Evolutionary conservation across 805 yeast species (phyloP).

Genomic region (Kluyveromyces nonfermentans): DNA sequence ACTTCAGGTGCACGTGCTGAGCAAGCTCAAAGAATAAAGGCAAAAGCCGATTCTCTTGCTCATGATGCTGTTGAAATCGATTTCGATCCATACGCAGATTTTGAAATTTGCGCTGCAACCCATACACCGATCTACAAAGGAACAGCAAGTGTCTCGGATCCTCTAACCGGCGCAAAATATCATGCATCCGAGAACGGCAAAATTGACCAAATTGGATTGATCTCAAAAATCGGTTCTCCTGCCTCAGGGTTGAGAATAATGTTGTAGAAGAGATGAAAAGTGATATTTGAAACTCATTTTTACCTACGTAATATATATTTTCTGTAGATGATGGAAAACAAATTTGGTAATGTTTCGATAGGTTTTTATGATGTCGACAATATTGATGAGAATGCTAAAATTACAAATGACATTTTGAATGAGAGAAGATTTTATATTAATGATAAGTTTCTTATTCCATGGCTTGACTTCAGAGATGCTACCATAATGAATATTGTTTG

Average conservation of each 20-base stretch:
- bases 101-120: constrained; percentile 81
- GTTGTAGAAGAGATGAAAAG: constrained; percentile 6
- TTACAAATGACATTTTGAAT: neutral
- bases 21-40: constrained; percentile 75
- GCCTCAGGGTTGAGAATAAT: constrained; percentile 75
- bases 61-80: constrained; percentile 84
- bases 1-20: constrained; percentile 76
- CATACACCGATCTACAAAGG: constrained; percentile 84
- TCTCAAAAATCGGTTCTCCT: constrained; percentile 81
- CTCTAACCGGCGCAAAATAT: constrained; percentile 85
- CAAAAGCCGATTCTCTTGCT: constrained; percentile 69
- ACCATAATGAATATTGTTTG: constrained; percentile 3
- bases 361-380: neutral
- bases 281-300: neutral
- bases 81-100: constrained; percentile 86
- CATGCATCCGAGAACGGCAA: constrained; percentile 69
- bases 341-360: neutral
- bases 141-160: constrained; percentile 57
- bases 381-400: neutral
- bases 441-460: neutral
- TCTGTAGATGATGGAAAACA: neutral
- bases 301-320: neutral
- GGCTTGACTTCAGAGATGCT: neutral
- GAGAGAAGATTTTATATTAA: neutral
- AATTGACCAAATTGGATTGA: constrained; percentile 61